Evolutionary conservation across 306 rosid genomes (phyloP), one percentile per base, ranked within the genome.

Genomic region (Hippophae gyantsensis): DNA sequence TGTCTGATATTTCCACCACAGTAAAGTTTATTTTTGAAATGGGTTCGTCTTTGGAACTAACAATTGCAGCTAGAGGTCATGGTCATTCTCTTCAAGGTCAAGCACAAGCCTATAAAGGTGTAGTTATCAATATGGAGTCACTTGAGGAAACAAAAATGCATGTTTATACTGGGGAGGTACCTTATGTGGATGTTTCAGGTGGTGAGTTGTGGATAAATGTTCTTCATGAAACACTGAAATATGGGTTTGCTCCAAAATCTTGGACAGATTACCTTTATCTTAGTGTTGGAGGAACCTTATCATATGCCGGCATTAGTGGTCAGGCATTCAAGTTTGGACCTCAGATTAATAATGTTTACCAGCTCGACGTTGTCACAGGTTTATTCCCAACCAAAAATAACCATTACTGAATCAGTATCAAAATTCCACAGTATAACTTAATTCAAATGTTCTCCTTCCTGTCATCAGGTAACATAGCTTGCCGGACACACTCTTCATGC

Each of bases 181-280:
- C 98, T 59, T 87, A 79, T 66, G 97, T 76, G 26, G 99, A 93
- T 69, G 99, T 84, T 41, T 84, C 95, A 6, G 96, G 85, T 3
- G 97, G 99, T 26, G 90, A 88, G 77, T 71, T 93, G 74, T 93
- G 99, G 99, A 88, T 93, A 66, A 82, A 86, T 65, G 74, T 93
- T 67, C 72, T 93, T 82, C 88, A 75, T 84, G 90, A 86, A 66
- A 84, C 96, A 47, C 85, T 93, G 23, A 72, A 79, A 74, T 63
- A 75, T 69, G 99, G 97, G 53, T 60, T 93, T 60, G 85, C 99
- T 46, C 99, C 99, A 7, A 93, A 88, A 54, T 93, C 97, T 49
- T 93, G 99, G 99, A 93, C 99, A 8, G 99, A 93, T 77, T 93
- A 93, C 56, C 90, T 93, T 72, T 83, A 83, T 50, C 97, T 93